Evolutionary conservation across 2,329 filamentous ascomycete genomes (phyloP).

Genomic region (Penicillium sp.): DNA sequence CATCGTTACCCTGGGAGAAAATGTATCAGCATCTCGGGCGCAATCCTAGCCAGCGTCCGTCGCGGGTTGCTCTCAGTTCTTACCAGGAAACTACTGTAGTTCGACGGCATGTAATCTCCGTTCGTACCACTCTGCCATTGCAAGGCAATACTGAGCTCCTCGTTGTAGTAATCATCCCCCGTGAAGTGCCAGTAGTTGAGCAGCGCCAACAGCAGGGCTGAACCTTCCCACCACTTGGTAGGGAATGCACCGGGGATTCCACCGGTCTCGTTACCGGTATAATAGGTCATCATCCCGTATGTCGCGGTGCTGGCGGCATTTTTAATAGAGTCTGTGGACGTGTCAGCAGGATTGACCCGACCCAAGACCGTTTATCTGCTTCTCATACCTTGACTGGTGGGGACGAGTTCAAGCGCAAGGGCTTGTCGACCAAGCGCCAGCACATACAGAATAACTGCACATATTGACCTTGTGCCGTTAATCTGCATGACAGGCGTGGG

Average conservation of each 20-base stretch:
- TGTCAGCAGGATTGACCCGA: background rate
- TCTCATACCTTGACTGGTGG: conserved; percentile 7
- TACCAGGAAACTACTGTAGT: conserved; percentile 35
- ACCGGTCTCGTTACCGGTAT: conserved; percentile 53
- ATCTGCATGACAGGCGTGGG: conserved; percentile 5
- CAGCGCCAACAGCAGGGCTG: conserved; percentile 67
- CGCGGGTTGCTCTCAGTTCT: background rate
- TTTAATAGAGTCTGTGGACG: conserved; percentile 43
- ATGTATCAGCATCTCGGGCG: conserved; percentile 19
- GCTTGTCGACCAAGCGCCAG: conserved; percentile 1
- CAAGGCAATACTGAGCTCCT: conserved; percentile 49
- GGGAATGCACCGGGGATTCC: conserved; percentile 58
- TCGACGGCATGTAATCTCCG: conserved; percentile 39
- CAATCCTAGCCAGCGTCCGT: background rate
- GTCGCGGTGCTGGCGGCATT: conserved; percentile 44
- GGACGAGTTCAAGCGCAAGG: conserved; percentile 8
- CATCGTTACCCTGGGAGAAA: conserved; percentile 61
- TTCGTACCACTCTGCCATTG: conserved; percentile 34
- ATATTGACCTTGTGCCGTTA: conserved; percentile 7
- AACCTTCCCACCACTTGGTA: conserved; percentile 76
- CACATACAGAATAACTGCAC: conserved; percentile 8
- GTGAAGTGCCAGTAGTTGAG: conserved; percentile 71
- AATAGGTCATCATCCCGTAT: conserved; percentile 53
- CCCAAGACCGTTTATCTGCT: background rate
- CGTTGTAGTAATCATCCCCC: conserved; percentile 64